These are phyloP conservation scores for Fragaria ananassa DNA, from an alignment of 306 rosid genomes.

Conservation along the genomic window DNA sequence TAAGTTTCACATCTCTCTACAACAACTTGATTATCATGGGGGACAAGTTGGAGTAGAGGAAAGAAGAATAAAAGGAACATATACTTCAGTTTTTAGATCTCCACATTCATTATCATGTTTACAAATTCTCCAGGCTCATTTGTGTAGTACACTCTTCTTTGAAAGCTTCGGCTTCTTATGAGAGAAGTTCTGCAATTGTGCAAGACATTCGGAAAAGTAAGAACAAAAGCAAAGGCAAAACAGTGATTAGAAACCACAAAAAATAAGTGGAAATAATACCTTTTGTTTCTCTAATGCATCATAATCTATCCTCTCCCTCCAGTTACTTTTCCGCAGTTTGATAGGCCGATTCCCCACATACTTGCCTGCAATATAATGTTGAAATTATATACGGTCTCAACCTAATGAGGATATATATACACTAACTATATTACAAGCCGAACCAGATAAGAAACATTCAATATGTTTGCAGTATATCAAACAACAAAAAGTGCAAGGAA, in stretches of 20 bases:
- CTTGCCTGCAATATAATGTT: constrained; percentile 52
- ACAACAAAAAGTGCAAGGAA: too few relatives aligned
- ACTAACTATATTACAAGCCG: not conserved
- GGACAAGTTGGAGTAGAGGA: not conserved
- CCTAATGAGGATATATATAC: not conserved
- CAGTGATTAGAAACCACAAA: not conserved
- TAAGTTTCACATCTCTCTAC: not conserved
- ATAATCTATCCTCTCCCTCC: constrained; percentile 86
- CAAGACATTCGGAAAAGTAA: not conserved
- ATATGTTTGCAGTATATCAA: not conserved
- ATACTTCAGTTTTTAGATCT: too few relatives aligned
- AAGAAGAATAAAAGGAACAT: not conserved
- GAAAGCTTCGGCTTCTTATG: constrained; percentile 67
- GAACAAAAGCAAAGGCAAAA: not conserved
- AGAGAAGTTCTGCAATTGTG: constrained; percentile 46
- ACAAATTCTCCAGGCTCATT: constrained; percentile 33
- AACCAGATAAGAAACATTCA: not conserved
- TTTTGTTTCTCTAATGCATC: constrained; percentile 76
- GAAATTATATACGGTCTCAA: not conserved
- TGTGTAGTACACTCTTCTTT: constrained; percentile 84
- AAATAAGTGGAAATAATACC: constrained; percentile 34
- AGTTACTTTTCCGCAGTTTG: constrained; percentile 90
- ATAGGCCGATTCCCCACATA: constrained; percentile 96
- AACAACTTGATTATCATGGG: not conserved
- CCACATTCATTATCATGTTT: not conserved